Conservation (phyloP, 148 eudicot genomes). For the Arbutus unedo region DNA sequence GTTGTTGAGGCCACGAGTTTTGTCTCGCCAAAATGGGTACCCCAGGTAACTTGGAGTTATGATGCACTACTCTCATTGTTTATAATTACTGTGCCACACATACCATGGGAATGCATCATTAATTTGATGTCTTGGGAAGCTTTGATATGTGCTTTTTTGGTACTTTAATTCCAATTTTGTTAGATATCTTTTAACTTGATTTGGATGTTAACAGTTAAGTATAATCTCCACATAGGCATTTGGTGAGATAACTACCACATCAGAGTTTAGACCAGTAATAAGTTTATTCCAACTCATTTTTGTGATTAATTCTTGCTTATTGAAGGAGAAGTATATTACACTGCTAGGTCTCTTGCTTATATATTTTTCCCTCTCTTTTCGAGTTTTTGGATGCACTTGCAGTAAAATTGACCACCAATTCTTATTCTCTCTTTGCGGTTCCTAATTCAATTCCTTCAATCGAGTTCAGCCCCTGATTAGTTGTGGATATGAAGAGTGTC, state of each 20-base stretch:
- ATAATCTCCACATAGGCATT: neutral
- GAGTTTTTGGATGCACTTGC: no score
- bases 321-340: no score
- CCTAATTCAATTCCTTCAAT: no score
- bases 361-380: no score
- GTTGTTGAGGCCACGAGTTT: conserved; percentile 98
- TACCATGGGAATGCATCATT: neutral
- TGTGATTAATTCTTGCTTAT: no score
- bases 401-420: no score
- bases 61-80: conserved; percentile 1
- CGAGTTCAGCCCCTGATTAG: no score
- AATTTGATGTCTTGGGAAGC: neutral
- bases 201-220: neutral
- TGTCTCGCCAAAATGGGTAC: conserved; percentile 99
- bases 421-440: no score
- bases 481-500: no score
- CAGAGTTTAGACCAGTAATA: no score
- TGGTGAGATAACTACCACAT: neutral
- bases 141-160: neutral
- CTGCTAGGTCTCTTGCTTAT: no score
- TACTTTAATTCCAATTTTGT: neutral
- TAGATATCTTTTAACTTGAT: neutral
- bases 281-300: no score
- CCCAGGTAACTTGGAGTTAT: conserved; percentile 54
- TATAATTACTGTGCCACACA: neutral